These are phyloP conservation scores for Cystobasidium ongulense DNA, from an alignment of 768 basidiomycete species.

Conservation along the genomic window DNA sequence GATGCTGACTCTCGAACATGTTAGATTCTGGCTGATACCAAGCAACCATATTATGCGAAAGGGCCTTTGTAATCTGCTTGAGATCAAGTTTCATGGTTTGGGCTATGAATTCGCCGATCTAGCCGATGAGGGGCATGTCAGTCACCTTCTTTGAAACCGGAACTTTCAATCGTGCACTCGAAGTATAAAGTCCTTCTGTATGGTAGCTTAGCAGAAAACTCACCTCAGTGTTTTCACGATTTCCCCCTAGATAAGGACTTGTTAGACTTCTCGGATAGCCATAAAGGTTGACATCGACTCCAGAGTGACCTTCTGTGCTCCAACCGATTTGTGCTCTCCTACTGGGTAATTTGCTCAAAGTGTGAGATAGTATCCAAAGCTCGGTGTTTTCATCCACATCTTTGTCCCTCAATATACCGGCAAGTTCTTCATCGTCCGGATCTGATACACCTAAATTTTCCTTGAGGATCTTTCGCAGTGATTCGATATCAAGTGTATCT, in stretches of 20 bases:
- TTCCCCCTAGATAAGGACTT: slow-evolving; percentile 35
- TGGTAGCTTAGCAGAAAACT: no score
- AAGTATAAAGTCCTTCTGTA: not conserved
- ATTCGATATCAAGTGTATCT: slow-evolving; percentile 6
- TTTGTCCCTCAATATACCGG: slow-evolving; percentile 25
- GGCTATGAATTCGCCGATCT: slow-evolving; percentile 40
- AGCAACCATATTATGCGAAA: slow-evolving; percentile 6
- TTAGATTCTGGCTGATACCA: slow-evolving; percentile 19
- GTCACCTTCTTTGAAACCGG: no score
- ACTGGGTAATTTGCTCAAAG: slow-evolving; percentile 35
- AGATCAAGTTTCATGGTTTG: slow-evolving; percentile 35
- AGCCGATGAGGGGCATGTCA: no score
- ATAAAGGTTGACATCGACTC: slow-evolving; percentile 42
- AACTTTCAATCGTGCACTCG: not conserved
- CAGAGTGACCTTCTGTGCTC: slow-evolving; percentile 40
- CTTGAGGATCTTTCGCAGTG: slow-evolving; percentile 37
- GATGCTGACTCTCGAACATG: slow-evolving; percentile 20
- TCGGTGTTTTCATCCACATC: slow-evolving; percentile 12
- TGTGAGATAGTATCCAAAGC: slow-evolving; percentile 31
- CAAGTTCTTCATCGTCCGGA: slow-evolving; percentile 33
- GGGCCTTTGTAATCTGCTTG: slow-evolving; percentile 16
- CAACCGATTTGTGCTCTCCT: slow-evolving; percentile 42
- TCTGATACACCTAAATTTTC: slow-evolving; percentile 39
- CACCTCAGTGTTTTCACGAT: slow-evolving; percentile 40
- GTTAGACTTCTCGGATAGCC: slow-evolving; percentile 33